A percentile compares a stretch with the other conserved stretches of the same genome.
phyloP scores from a whole-genome alignment of 1,284 basidiomycete species.

The Cutaneotrichosporon sp. region DNA sequence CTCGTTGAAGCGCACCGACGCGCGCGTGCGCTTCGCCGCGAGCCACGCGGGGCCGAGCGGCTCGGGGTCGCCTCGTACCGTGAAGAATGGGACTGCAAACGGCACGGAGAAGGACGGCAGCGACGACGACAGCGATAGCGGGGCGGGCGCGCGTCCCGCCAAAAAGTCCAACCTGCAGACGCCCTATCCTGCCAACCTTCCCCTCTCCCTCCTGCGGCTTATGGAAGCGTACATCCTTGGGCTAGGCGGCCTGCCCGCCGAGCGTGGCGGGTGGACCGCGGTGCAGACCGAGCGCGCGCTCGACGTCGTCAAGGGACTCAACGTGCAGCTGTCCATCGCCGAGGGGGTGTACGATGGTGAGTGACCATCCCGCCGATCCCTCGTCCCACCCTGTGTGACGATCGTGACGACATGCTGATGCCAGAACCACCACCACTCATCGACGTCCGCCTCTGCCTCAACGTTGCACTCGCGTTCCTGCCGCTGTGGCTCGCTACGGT shows the following conservation, averaged over 20 bases:
- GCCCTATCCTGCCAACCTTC: slow-evolving; percentile 48
- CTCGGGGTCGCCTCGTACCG: slow-evolving; percentile 16
- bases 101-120: slow-evolving; percentile 7
- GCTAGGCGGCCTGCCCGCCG: slow-evolving; percentile 32
- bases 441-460: slow-evolving; percentile 17
- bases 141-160: slow-evolving; percentile 9
- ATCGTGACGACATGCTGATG: no score
- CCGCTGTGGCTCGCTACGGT: slow-evolving; percentile 10
- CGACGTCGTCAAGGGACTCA: slow-evolving; percentile 39
- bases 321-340: slow-evolving; percentile 39
- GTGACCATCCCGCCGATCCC: slow-evolving; percentile 12
- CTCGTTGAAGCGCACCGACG: slow-evolving; percentile 48
- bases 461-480: slow-evolving; percentile 15
- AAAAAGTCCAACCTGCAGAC: slow-evolving; percentile 44
- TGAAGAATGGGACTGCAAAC: slow-evolving; percentile 9
- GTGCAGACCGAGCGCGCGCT: slow-evolving; percentile 46
- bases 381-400: not conserved
- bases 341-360: slow-evolving; percentile 47
- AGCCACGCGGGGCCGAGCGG: slow-evolving; percentile 40
- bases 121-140: slow-evolving; percentile 11
- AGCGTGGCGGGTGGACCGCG: slow-evolving; percentile 44
- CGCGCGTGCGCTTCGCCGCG: slow-evolving; percentile 49
- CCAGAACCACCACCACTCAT: slow-evolving; percentile 18
- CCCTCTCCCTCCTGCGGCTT: slow-evolving; percentile 47
- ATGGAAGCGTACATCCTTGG: slow-evolving; percentile 50